Conservation (phyloP, 2,329 filamentous ascomycete genomes). For the Venturia effusa region DNA sequence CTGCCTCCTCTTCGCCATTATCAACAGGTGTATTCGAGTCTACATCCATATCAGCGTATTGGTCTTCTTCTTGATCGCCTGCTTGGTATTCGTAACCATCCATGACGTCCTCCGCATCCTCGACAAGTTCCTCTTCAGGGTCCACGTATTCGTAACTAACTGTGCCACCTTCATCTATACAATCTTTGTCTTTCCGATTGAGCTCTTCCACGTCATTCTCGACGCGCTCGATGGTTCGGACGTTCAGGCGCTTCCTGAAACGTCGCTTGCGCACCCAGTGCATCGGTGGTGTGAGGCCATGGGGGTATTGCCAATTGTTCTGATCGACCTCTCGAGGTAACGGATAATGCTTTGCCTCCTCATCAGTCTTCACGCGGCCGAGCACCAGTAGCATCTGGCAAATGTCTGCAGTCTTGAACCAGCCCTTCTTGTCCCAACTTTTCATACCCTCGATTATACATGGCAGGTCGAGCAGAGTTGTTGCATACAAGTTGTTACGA, state of each 20-base stretch:
- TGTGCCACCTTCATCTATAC: constrained; percentile 28
- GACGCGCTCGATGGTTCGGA: constrained; percentile 75
- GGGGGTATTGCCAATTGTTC: constrained; percentile 61
- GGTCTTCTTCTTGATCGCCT: constrained; percentile 19
- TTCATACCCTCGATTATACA: constrained; percentile 88
- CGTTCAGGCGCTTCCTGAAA: constrained; percentile 72
- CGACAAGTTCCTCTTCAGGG: constrained; percentile 23
- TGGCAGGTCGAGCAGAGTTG: constrained; percentile 70
- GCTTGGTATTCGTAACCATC: constrained; percentile 37
- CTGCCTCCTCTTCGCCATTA: constrained; percentile 23
- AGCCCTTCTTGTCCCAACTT: constrained; percentile 78
- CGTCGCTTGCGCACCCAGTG: constrained; percentile 72
- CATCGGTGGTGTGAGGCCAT: constrained; percentile 81
- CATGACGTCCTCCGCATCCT: constrained; percentile 21
- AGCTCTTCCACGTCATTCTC: constrained; percentile 69
- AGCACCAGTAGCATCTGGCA: constrained; percentile 82
- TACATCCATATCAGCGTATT: constrained; percentile 20
- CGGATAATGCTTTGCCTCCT: constrained; percentile 39
- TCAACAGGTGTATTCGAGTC: constrained; percentile 34
- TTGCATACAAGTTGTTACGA: constrained; percentile 61
- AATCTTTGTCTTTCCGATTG: constrained; percentile 53
- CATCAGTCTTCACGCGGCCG: constrained; percentile 49
- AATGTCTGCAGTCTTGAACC: constrained; percentile 82
- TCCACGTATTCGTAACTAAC: constrained; percentile 19
- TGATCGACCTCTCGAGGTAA: constrained; percentile 62